These are phyloP conservation scores for Teunomyces aglyptinius DNA, from an alignment of 805 yeast species.

Conservation along the genomic window DNA sequence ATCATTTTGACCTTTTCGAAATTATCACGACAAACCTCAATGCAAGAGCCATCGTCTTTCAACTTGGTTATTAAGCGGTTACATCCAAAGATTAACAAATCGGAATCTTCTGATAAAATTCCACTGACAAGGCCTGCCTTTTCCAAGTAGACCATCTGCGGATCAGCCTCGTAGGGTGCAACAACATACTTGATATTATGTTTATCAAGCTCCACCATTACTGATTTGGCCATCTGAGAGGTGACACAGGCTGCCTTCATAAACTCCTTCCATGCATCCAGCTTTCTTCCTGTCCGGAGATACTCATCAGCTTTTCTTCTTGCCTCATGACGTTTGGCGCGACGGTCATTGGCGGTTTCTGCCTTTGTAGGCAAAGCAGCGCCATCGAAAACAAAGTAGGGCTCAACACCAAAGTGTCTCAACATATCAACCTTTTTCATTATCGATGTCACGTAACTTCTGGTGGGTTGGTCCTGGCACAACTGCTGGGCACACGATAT, in stretches of 20 bases:
- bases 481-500: conserved; percentile 81
- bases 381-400: conserved; percentile 93
- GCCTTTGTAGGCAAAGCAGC: conserved; percentile 78
- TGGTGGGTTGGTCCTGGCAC: conserved; percentile 67
- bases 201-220: conserved; percentile 67
- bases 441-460: conserved; percentile 68
- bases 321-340: conserved; percentile 55
- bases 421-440: conserved; percentile 66
- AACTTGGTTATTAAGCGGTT: conserved; percentile 72
- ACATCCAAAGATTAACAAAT: conserved; percentile 86
- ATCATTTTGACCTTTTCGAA: conserved; percentile 48
- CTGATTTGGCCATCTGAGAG: conserved; percentile 84
- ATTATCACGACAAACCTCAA: conserved; percentile 61
- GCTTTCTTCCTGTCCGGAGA: conserved; percentile 52
- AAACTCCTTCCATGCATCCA: conserved; percentile 63
- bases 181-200: conserved; percentile 69
- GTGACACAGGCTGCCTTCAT: conserved; percentile 84
- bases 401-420: conserved; percentile 64
- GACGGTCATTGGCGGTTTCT: conserved; percentile 67
- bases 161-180: conserved; percentile 98
- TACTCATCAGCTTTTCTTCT: conserved; percentile 52
- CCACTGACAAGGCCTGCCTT: conserved; percentile 73
- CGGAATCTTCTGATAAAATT: conserved; percentile 92
- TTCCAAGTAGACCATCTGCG: conserved; percentile 92
- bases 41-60: conserved; percentile 70